These are phyloP conservation scores for Vitis hybrid DNA, from an alignment of 177 flowering plant species.

Conservation along the genomic window DNA sequence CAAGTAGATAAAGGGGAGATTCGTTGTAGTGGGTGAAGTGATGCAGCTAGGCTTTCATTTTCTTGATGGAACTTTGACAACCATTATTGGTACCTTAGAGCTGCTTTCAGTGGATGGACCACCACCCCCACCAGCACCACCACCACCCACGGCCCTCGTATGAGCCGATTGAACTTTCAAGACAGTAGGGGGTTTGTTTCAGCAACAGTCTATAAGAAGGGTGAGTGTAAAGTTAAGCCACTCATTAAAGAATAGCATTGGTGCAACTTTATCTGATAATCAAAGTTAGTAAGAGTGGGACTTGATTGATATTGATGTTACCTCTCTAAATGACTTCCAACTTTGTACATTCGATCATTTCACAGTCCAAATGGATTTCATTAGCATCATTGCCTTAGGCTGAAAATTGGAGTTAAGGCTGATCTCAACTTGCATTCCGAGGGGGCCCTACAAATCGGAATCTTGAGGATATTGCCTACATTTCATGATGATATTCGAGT, in stretches of 20 bases:
- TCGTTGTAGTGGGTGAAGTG: neutral
- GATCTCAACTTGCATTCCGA: constrained; percentile 6
- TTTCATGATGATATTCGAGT: constrained; percentile 13
- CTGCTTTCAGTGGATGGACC: constrained; percentile 17
- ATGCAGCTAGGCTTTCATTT: constrained; percentile 3
- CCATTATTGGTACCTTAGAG: constrained; percentile 11
- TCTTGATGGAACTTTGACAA: constrained; percentile 10
- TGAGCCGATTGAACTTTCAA: too few relatives aligned
- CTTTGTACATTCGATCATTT: constrained; percentile 7
- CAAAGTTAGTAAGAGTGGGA: neutral
- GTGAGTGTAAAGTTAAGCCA: constrained; percentile 8
- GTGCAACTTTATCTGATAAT: constrained; percentile 1
- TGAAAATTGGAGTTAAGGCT: neutral
- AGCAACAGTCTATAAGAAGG: too few relatives aligned
- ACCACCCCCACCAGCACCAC: neutral
- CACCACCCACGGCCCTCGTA: too few relatives aligned
- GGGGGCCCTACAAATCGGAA: constrained; percentile 21
- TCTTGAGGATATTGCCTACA: constrained; percentile 20
- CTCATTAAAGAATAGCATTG: constrained; percentile 15
- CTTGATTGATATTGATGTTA: neutral
- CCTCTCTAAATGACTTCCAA: neutral
- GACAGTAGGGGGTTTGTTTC: too few relatives aligned
- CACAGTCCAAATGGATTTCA: neutral
- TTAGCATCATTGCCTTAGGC: neutral
- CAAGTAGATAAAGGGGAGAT: neutral